These are phyloP conservation scores for Sergeia podlipaevii DNA, from an alignment of 208 protist species.

Conservation along the genomic window DNA sequence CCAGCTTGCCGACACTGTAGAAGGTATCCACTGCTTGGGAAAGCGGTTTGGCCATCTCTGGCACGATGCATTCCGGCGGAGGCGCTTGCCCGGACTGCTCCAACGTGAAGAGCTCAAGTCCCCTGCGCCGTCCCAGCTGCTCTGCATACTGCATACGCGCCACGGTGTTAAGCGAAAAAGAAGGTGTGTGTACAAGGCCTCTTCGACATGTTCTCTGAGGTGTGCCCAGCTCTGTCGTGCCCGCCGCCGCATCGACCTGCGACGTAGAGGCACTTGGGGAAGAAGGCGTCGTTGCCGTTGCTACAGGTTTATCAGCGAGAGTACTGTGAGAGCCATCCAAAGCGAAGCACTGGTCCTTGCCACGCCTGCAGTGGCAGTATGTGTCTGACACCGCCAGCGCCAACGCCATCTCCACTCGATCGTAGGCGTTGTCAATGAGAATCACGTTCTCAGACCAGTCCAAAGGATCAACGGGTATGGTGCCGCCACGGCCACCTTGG, in stretches of 20 bases:
- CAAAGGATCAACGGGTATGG: constrained; percentile 21
- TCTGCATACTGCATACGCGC: too few species aligned
- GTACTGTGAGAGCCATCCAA: too few species aligned
- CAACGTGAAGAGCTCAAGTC: constrained; percentile 27
- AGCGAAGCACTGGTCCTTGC: too few species aligned
- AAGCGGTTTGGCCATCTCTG: too few species aligned
- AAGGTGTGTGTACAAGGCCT: not conserved
- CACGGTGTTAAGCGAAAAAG: not conserved
- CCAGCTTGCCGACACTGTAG: too few species aligned
- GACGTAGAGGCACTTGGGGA: too few species aligned
- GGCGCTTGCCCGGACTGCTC: constrained; percentile 26
- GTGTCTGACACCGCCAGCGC: constrained; percentile 7
- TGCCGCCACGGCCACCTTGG: constrained; percentile 10
- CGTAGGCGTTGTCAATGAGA: constrained; percentile 41
- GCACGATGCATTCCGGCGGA: constrained; percentile 43
- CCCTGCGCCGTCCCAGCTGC: not conserved
- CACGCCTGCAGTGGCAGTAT: too few species aligned
- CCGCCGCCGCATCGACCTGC: too few species aligned
- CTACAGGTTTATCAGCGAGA: too few species aligned
- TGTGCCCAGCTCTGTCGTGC: too few species aligned
- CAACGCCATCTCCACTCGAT: constrained; percentile 26
- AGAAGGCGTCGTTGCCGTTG: too few species aligned
- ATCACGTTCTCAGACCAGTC: constrained; percentile 55
- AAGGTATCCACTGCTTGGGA: too few species aligned
- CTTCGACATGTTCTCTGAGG: not conserved